phyloP scores from a whole-genome alignment of 352 stramenopile species.

The Phytophthora cactorum region DNA sequence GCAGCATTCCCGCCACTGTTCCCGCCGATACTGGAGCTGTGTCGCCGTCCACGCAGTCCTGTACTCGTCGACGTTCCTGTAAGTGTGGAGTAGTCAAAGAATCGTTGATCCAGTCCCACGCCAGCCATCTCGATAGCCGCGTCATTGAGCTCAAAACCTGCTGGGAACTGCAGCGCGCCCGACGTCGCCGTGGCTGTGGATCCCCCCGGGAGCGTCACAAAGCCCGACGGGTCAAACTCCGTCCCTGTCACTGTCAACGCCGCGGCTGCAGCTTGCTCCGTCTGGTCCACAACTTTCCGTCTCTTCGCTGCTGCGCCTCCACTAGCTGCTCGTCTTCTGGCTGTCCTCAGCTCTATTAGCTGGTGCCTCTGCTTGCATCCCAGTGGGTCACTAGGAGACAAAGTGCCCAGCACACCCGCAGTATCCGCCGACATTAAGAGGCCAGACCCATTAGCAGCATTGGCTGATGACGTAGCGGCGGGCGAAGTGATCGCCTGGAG shows the following conservation, averaged over 20 bases:
- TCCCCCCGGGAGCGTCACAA: conserved; percentile 51
- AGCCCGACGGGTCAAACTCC: conserved; percentile 74
- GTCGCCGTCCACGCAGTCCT: conserved; percentile 30
- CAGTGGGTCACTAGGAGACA: conserved; percentile 53
- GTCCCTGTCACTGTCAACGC: conserved; percentile 5
- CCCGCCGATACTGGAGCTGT: conserved; percentile 36
- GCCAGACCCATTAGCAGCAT: neutral
- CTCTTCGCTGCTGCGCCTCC: conserved; percentile 33
- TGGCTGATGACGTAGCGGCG: neutral
- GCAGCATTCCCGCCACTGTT: neutral
- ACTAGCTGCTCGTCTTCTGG: conserved; percentile 44
- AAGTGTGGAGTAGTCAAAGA: conserved; percentile 51
- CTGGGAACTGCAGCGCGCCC: conserved; percentile 57
- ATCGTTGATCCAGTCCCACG: conserved; percentile 48
- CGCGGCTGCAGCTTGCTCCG: conserved; percentile 11
- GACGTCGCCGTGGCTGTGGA: conserved; percentile 21
- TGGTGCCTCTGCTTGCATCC: conserved; percentile 49
- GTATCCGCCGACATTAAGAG: conserved; percentile 30
- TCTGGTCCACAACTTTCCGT: conserved; percentile 48
- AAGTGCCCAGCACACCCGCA: conserved; percentile 33
- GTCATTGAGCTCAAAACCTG: conserved; percentile 60
- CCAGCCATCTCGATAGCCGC: conserved; percentile 50
- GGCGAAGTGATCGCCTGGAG: conserved; percentile 21
- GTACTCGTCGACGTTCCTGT: conserved; percentile 11
- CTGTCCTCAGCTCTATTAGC: conserved; percentile 66